Evolutionary conservation across 345 rosid genomes (phyloP), one percentile per base, ranked within the genome.

Genomic region (Clarkia xantiana): DNA sequence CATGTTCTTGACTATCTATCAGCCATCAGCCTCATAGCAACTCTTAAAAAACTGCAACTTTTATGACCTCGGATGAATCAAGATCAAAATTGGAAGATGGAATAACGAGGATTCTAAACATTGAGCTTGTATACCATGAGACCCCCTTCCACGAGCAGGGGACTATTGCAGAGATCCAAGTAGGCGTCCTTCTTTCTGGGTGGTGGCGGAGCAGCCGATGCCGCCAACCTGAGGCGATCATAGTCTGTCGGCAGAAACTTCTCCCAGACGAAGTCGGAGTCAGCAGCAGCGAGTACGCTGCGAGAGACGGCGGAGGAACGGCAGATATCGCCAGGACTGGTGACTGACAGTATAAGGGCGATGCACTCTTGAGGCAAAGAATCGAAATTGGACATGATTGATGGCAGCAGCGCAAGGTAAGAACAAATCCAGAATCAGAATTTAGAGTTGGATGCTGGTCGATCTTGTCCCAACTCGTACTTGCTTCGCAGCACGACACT

Each of bases 231-330:
- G 45, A 71, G 58, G 10, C 59, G 18, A 5, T 29, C 53, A 48
- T 64, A 59, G 11, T 75, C 79, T 0, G 58, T 40, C 10, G 84
- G 84, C 10, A 84, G 60, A 56, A 73, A 81, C 29, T 45, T 60
- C 7, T 54, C 48, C 89, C 89, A 78, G 5, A 72, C 84, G 34
- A 14, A 50, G 51, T 81, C 82, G 20, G 80, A 73, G 22, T 54
- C 42, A 0, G 67, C 71, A 4, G 76, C 75, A 0, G 70, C 61
- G 47, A 45, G 65, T 36, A 76, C 73, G 11, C 54, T 4, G 17
- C 64, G 63, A 0, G 76, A 76, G 44, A 81, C 76, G 45, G 58
- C 22, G 1, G 80, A 51, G 15, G 47, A 41, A 16, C 71, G 54
- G 61, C 78, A 59, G 14, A 77, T 69, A 1, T 70, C 81, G 1